Conservation (phyloP, 108 stramenopile genomes). For the Epithemia pelagica region DNA sequence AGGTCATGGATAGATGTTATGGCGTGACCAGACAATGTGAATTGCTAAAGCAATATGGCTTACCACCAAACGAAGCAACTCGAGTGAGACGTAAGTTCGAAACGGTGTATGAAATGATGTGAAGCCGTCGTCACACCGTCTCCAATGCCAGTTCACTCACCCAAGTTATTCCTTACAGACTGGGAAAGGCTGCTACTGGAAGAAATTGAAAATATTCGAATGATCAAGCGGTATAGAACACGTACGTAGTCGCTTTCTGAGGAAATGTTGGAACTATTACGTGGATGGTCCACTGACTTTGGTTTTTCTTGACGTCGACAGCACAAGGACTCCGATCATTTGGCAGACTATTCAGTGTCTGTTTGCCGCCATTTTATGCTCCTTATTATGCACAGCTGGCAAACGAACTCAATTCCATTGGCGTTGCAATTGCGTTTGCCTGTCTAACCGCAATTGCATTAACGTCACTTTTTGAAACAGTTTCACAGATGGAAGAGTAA, state of each 20-base stretch:
- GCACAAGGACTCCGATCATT: conserved; percentile 67
- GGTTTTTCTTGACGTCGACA: not conserved
- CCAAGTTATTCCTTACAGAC: conserved; percentile 13
- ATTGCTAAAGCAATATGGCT: conserved; percentile 47
- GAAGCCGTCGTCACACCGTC: too few relatives aligned
- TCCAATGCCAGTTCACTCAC: too few relatives aligned
- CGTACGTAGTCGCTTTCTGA: too few relatives aligned
- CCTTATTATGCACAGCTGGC: conserved; percentile 69
- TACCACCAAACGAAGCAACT: conserved; percentile 60
- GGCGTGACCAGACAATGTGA: conserved; percentile 35
- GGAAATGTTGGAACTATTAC: too few relatives aligned
- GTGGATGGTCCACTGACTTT: not conserved
- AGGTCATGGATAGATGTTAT: conserved; percentile 30
- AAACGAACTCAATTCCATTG: conserved; percentile 38
- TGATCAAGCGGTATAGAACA: conserved; percentile 74
- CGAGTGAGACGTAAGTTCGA: conserved; percentile 37
- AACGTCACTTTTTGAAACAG: conserved; percentile 61
- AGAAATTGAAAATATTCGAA: conserved; percentile 42
- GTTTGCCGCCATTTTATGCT: conserved; percentile 64
- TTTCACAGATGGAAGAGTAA: conserved; percentile 63
- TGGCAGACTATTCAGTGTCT: conserved; percentile 50
- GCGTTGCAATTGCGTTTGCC: conserved; percentile 56
- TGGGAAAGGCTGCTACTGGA: conserved; percentile 40
- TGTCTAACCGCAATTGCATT: conserved; percentile 56
- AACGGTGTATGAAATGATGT: too few relatives aligned